Evolutionary conservation across 2,329 filamentous ascomycete species (phyloP), one percentile per base, ranked within the genome.

Genomic region (Celoporthe dispersa): DNA sequence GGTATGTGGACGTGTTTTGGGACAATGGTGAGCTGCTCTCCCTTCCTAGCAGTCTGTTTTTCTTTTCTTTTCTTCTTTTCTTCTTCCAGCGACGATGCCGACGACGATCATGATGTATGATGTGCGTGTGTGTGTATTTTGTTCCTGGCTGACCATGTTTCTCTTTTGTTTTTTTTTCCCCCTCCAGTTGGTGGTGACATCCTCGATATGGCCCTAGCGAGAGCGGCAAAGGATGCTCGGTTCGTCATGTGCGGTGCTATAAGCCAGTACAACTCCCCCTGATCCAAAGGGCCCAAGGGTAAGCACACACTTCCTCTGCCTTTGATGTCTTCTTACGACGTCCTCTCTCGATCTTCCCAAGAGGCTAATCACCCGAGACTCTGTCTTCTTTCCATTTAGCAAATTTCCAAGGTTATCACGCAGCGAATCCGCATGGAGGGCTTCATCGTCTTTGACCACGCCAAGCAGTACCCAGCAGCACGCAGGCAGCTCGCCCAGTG

Each of bases 381-480:
- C 19, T 35, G 31, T 22, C 25, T 33, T 12, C 33, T 19, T 59
- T n/a, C 25, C 22, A 7, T 41, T 9, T 51, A 72, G 70, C 70
- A 72, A 72, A 72, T 72, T 3, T 65, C 65, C 55, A 72, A 68
- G 53, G 68, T 72, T 25, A 72, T 72, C 66, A 72, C 70, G 11
- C 70, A 72, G 19, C 66, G 70, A 8, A 59, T 72, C 64, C 68
- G 73, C 68, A 88, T 92, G 84, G 85, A 91, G 80, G 91, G 91
- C 0, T 94, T 94, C 80, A 90, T 94, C 72, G 87, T 93, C 63
- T 87, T 92, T 68, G 92, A 94, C 78, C 92, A 86, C 76, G 79
- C 78, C 6, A 81, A 85, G 67, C 84, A 90, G 75, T 92, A 86
- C 76, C 77, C 84, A 0, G 78, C 81, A 57, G 92, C 90, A 0